phyloP scores from a whole-genome alignment of 2,329 filamentous ascomycete species.

The Phyllosticta citrichinensis region DNA sequence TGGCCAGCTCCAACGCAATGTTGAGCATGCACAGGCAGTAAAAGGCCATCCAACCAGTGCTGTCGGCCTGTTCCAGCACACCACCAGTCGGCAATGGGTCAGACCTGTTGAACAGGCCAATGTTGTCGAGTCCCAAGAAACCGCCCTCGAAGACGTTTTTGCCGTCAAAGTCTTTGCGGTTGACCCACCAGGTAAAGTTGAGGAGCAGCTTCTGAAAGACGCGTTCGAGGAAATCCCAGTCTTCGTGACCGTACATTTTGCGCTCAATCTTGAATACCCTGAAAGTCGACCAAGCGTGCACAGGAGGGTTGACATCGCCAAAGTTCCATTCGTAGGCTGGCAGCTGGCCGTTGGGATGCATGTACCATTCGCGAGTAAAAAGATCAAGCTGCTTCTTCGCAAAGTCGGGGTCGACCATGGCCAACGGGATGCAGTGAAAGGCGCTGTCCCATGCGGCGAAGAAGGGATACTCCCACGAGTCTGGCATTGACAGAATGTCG shows the following conservation, averaged over 20 bases:
- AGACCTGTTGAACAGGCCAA: conserved; percentile 93
- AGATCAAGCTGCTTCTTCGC: conserved; percentile 96
- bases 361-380: conserved; percentile 97
- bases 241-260: conserved; percentile 90
- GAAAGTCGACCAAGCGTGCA: conserved; percentile 94
- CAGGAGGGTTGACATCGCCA: conserved; percentile 90
- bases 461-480: conserved; percentile 98
- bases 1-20: conserved; percentile 87
- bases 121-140: conserved; percentile 92
- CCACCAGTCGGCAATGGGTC: conserved; percentile 90
- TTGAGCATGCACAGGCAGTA: conserved; percentile 96
- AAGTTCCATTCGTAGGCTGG: conserved; percentile 97
- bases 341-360: conserved; percentile 92
- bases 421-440: conserved; percentile 90
- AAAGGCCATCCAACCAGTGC: conserved; percentile 98
- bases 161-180: conserved; percentile 85
- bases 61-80: conserved; percentile 90
- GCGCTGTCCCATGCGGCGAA: conserved; percentile 96
- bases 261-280: conserved; percentile 96
- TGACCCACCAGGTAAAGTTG: conserved; percentile 99
- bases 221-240: conserved; percentile 88
- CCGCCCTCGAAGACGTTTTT: conserved; percentile 98
- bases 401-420: conserved; percentile 96
- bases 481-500: conserved; percentile 93
- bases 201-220: conserved; percentile 93